Evolutionary conservation across 2,329 filamentous ascomycete species (phyloP).

Genomic region (Trichoderma sp.): DNA sequence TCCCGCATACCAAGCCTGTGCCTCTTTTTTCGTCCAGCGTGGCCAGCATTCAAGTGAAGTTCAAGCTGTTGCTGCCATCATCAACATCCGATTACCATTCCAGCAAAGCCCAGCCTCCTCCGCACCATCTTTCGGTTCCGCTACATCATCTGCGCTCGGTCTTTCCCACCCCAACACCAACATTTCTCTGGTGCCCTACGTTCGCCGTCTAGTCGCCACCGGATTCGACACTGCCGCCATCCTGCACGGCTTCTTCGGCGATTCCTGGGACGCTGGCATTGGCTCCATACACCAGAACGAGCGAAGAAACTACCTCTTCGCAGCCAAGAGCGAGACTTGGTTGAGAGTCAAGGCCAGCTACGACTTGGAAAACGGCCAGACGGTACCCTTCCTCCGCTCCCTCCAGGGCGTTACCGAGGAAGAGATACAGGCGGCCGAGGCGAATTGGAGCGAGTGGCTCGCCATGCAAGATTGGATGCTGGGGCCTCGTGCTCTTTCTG

Average conservation of each 20-base stretch:
- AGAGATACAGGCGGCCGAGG: conserved; percentile 82
- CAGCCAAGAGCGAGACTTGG: conserved; percentile 91
- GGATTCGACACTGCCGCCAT: conserved; percentile 86
- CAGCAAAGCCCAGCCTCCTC: conserved; percentile 59
- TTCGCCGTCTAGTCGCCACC: conserved; percentile 86
- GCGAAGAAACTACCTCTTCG: conserved; percentile 91
- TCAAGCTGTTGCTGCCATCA: conserved; percentile 84
- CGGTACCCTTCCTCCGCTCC: conserved; percentile 83
- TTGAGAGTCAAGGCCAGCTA: conserved; percentile 86
- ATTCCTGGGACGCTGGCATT: conserved; percentile 82
- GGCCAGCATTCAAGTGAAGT: conserved; percentile 82
- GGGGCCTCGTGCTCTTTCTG: conserved; percentile 70
- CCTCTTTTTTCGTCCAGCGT: conserved; percentile 88
- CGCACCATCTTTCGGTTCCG: conserved; percentile 26
- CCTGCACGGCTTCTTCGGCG: conserved; percentile 96
- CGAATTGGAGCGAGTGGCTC: conserved; percentile 90
- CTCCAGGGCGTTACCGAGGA: conserved; percentile 75
- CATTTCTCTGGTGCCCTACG: conserved; percentile 73
- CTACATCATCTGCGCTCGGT: conserved; percentile 9
- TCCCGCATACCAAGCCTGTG: conserved; percentile 85
- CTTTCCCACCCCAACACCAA: conserved; percentile 37
- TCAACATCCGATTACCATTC: conserved; percentile 90
- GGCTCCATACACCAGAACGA: conserved; percentile 86
- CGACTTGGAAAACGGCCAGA: conserved; percentile 82
- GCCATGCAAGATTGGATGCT: conserved; percentile 99